phyloP scores from a whole-genome alignment of 2,329 filamentous ascomycete species.

The Orbilia oligospora region DNA sequence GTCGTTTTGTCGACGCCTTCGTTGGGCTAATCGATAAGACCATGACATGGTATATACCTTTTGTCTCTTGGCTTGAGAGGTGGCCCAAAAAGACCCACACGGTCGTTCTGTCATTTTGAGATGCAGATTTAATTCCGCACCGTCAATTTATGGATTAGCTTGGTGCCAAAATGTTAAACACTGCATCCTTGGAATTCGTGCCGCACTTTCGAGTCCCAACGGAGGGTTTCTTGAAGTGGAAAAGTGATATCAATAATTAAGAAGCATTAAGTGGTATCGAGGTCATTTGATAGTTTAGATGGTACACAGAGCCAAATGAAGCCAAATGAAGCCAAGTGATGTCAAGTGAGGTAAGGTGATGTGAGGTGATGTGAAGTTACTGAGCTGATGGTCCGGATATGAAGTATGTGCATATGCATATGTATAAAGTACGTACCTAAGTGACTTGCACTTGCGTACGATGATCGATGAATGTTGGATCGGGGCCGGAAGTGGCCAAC shows the following conservation, averaged over 20 bases:
- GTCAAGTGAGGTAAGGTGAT: too few relatives aligned
- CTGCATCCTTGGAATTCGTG: conserved; percentile 4
- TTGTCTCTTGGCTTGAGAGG: background rate
- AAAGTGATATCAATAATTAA: conserved; percentile 1
- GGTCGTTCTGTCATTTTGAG: conserved; percentile 6
- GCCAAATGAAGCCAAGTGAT: too few relatives aligned
- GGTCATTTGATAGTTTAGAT: background rate
- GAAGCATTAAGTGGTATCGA: background rate
- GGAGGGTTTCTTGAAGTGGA: conserved; percentile 10
- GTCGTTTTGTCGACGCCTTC: conserved; percentile 3
- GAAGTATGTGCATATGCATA: too few relatives aligned
- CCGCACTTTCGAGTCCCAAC: conserved; percentile 22
- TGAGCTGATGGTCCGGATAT: too few relatives aligned
- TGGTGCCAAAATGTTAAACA: background rate
- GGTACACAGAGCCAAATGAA: too few relatives aligned
- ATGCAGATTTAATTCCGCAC: conserved; percentile 24
- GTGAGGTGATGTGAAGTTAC: too few relatives aligned
- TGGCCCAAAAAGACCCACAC: background rate
- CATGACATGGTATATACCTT: background rate
- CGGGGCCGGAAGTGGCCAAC: too few relatives aligned
- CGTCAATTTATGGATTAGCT: conserved; percentile 11
- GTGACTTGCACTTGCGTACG: too few relatives aligned
- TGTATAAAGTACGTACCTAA: too few relatives aligned
- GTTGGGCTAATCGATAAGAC: conserved; percentile 29
- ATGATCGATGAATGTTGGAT: too few relatives aligned